phyloP scores from a whole-genome alignment of 805 yeast genomes.

The Schizosaccharomyces japonicus region DNA sequence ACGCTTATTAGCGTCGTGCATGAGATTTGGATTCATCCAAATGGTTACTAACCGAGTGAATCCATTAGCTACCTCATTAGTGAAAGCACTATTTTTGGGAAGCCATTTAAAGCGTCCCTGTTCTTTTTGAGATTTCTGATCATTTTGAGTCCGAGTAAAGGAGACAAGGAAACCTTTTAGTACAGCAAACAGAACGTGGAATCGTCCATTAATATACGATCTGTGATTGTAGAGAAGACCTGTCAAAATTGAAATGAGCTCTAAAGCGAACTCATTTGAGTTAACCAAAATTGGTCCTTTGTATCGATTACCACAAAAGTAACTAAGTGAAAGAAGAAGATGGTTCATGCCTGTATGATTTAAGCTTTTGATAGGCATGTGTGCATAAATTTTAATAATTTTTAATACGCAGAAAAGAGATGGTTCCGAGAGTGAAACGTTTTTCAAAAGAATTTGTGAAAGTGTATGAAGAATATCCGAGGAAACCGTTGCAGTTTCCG shows the following conservation, averaged over 20 bases:
- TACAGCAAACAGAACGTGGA: background rate
- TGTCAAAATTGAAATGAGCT: background rate
- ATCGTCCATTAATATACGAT: background rate
- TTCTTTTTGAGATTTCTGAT: too few relatives aligned
- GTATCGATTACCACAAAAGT: too few relatives aligned
- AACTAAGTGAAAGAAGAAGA: too few relatives aligned
- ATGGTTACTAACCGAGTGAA: background rate
- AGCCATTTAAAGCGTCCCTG: background rate
- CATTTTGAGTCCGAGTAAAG: background rate
- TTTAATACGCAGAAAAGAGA: too few relatives aligned
- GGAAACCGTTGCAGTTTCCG: too few relatives aligned
- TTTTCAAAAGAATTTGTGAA: too few relatives aligned
- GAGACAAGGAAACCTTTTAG: background rate
- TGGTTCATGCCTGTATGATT: too few relatives aligned
- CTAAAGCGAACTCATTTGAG: background rate
- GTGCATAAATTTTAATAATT: too few relatives aligned
- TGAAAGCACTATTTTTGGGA: background rate
- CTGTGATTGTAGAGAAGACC: background rate
- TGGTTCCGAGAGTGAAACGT: too few relatives aligned
- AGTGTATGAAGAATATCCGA: too few relatives aligned
- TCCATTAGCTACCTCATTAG: background rate
- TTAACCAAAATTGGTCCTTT: too few relatives aligned
- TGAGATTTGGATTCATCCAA: slow-evolving; percentile 2
- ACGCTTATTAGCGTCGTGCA: background rate
- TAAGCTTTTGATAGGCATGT: too few relatives aligned